phyloP scores from a whole-genome alignment of 768 basidiomycete species.

The Mycena alexandri region DNA sequence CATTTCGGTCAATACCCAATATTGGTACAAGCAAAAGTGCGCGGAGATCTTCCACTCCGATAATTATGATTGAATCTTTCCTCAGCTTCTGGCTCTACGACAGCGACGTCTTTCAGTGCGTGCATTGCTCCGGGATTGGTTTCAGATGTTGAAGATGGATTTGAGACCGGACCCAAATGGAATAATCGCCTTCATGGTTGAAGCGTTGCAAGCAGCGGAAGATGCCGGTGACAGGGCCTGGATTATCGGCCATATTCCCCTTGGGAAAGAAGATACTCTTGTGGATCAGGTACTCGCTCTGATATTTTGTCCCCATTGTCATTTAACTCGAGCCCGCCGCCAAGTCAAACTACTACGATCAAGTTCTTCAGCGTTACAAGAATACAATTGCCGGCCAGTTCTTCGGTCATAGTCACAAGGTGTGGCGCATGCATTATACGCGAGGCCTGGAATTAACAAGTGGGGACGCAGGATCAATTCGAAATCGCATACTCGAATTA shows the following conservation, averaged over 20 bases:
- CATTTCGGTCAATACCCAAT: constrained; percentile 56
- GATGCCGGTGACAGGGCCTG: constrained; percentile 52
- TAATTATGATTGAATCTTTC: neutral
- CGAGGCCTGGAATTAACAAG: no score
- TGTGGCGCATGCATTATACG: neutral
- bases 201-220: constrained; percentile 54
- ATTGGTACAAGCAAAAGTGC: constrained; percentile 54
- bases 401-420: constrained; percentile 57
- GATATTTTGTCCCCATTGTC: no score
- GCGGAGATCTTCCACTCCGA: neutral
- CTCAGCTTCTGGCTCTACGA: constrained; percentile 56
- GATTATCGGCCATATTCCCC: constrained; percentile 55
- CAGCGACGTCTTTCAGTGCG: constrained; percentile 49
- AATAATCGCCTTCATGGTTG: constrained; percentile 53
- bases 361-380: constrained; percentile 56
- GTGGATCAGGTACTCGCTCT: constrained; percentile 33
- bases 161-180: constrained; percentile 56
- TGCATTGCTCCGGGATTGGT: neutral
- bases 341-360: constrained; percentile 57
- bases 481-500: constrained; percentile 57
- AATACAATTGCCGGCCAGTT: constrained; percentile 56
- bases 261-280: constrained; percentile 47
- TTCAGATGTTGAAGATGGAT: neutral
- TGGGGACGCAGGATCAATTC: constrained; percentile 50
- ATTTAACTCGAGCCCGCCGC: neutral